phyloP scores from a whole-genome alignment of 2,329 filamentous ascomycete species.

The Hawksworthiomyces lignivorus region DNA sequence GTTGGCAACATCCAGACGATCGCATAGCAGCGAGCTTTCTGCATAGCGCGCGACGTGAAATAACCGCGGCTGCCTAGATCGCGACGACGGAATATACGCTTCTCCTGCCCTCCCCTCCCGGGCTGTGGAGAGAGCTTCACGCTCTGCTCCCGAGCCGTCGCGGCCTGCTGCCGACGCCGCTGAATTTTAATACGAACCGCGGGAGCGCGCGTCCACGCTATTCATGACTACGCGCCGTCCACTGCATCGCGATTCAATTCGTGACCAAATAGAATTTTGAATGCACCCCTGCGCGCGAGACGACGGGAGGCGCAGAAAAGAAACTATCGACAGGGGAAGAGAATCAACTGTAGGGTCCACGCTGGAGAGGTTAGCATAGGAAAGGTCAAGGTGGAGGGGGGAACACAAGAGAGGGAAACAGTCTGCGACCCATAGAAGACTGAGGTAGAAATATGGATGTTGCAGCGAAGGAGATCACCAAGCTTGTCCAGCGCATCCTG shows the following conservation, averaged over 20 bases:
- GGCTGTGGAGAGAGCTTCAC: slow-evolving; percentile 19
- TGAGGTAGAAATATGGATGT: slow-evolving; percentile 17
- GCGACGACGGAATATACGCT: not conserved
- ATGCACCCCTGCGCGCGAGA: slow-evolving; percentile 3
- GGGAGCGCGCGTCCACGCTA: too few species aligned
- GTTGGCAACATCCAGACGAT: too few species aligned
- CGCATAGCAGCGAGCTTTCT: too few species aligned
- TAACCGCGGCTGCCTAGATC: too few species aligned
- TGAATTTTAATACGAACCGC: too few species aligned
- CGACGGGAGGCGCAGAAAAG: not conserved
- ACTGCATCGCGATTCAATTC: too few species aligned
- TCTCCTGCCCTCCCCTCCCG: too few species aligned
- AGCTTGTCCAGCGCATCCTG: slow-evolving; percentile 17
- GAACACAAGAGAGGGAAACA: slow-evolving; percentile 1
- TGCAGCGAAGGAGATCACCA: slow-evolving; percentile 16
- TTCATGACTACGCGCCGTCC: too few species aligned
- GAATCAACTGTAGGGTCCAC: slow-evolving; percentile 3
- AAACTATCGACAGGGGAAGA: too few species aligned
- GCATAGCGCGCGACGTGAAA: too few species aligned
- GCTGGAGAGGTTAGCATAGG: not conserved
- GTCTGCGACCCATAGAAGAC: not conserved
- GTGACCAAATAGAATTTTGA: slow-evolving; percentile 10
- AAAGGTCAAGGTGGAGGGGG: slow-evolving; percentile 3
- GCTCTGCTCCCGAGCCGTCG: slow-evolving; percentile 18
- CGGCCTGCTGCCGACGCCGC: too few species aligned